Evolutionary conservation across 257 asterid genomes (phyloP), one percentile per base, ranked within the genome.

Genomic region (Coffea eugenioides): DNA sequence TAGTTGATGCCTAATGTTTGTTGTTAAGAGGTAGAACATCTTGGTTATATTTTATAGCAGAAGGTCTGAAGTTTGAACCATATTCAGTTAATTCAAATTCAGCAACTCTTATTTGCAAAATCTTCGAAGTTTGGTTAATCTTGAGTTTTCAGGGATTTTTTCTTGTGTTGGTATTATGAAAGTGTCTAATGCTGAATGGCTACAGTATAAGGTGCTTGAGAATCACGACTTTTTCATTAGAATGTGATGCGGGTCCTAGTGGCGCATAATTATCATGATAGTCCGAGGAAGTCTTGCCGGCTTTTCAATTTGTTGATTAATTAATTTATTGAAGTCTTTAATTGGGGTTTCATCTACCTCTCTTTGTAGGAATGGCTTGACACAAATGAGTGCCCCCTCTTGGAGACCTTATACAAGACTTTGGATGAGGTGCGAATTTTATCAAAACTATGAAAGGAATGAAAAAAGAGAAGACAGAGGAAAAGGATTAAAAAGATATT

Each of bases 281-380:
- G 18, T 5, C 69, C 56, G 23, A n/a, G 64, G 67, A 68, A 54
- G 7, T 62, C 8, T 48, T 65, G 2, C 57, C 69, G 71, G 46
- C 64, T 68, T 59, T 11, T 74, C 45, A 54, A 43, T 21, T 68
- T 52, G 14, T 48, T 27, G 52, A 70, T 67, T 74, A n/a, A 52
- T 69, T 34, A 45, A 43, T 61, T 45, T 67, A 23, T 25, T 57
- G 15, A 10, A 39, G 27, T 69, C 61, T 8, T 36, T 48, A 59
- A 56, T 14, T 69, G 69, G n/a, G 59, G 41, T 52, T 71, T 78
- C 61, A 25, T 34, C 57, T 56, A 57, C 77, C 68, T 80, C 66
- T 61, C 62, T 76, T 84, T 83, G 85, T 89, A 96, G 99, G 99
- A 92, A 84, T 96, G 99, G 99, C 88, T 90, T 36, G 91, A 88